Evolutionary conservation across 768 basidiomycete species (phyloP), one percentile per base, ranked within the genome.

Genomic region (Boletellus emodensis): DNA sequence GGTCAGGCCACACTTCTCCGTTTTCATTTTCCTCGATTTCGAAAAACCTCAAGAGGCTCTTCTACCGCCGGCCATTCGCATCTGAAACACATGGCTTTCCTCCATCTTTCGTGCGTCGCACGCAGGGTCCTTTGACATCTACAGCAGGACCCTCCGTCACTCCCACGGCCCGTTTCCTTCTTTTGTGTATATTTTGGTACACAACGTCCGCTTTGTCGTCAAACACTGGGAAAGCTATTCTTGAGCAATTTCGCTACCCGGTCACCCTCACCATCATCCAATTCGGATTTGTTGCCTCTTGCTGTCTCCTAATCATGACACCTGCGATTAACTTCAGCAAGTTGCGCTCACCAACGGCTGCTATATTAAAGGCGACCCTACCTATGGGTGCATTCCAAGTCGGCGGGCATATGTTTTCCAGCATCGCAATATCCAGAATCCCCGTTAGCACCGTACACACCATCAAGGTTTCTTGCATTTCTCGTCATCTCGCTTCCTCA

Each of bases 381-480:
- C 92, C 94, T 1, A 98, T 98, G 95, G 94, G 94, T 20, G 78
- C 89, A 53, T 99, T 99, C 67, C 96, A 99, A 71, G 94, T 99
- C 32, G 92, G 86, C 7, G 96, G 96, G 1, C 96, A 99, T 66
- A 92, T 99, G 62, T 97, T 96, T 67, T 94, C 94, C 15, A 95
- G 93, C 59, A 86, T 99, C 73, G 96, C 96, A 11, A 99, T 97
- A 46, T 92, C 94, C 43, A 78, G 93, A 44, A 95, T 97, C 53
- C 92, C 90, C 3, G 96, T 99, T 52, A 93, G 90, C 73, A 99
- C 96, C 0, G 94, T 97, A 13, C 96, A 99, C 68, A 98, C 95
- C 41, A 97, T 98, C 71, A 99, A 99, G 85, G 95, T 95, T 78
- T 43, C 41, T 43, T 35, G 11, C 10, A 48, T 28, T 26, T 35